These are phyloP conservation scores for Tanacetum coccineum DNA, from an alignment of 129 eudicot species.

Conservation along the genomic window DNA sequence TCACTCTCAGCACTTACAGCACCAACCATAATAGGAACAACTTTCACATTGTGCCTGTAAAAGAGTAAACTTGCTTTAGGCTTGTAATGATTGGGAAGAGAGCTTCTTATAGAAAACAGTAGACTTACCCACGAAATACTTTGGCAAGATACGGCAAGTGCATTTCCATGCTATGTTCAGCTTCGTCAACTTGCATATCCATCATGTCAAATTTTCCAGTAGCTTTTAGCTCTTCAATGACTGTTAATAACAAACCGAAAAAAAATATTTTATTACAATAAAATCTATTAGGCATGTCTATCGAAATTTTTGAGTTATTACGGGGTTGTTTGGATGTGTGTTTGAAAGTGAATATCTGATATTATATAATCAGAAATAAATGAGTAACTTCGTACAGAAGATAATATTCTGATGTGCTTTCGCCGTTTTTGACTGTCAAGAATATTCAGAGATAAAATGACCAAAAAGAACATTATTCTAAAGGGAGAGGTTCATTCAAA, in stretches of 20 bases:
- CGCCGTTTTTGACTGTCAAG: too few species aligned
- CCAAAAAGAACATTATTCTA: too few species aligned
- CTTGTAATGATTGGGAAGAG: not conserved
- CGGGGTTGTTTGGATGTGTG: too few species aligned
- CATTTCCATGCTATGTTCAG: conserved; percentile 99
- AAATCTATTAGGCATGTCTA: not conserved
- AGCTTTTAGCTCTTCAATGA: conserved; percentile 77
- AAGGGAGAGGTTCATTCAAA: too few species aligned
- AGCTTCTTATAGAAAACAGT: not conserved
- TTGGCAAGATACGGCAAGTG: conserved; percentile 95
- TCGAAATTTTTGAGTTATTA: not conserved
- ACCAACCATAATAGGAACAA: conserved; percentile 95
- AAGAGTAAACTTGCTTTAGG: not conserved
- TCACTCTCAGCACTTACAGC: conserved; percentile 82
- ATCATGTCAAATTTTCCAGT: conserved; percentile 86
- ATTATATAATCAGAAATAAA: too few species aligned
- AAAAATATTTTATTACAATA: not conserved
- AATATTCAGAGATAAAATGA: too few species aligned
- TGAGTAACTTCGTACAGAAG: too few species aligned
- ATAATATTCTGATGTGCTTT: too few species aligned
- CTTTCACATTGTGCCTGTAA: conserved; percentile 65
- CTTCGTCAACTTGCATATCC: conserved; percentile 91
- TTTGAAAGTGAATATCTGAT: too few species aligned
- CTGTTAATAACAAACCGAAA: conserved; percentile 31
- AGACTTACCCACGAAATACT: conserved; percentile 75